Conservation (phyloP, 1,284 basidiomycete species). For the Leucoagaricus sp. region DNA sequence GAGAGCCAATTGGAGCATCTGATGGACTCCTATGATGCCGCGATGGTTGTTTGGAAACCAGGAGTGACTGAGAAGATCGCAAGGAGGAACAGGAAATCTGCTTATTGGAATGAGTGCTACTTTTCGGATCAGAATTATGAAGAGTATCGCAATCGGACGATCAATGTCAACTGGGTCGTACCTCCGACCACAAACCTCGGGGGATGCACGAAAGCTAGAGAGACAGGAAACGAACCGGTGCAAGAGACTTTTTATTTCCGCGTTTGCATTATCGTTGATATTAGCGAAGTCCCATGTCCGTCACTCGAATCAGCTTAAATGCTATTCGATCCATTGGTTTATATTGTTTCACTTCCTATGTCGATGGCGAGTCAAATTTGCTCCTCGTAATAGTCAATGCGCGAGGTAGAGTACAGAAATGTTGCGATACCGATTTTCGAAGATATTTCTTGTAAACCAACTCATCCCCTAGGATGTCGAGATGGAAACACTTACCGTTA, state of each 20-base stretch:
- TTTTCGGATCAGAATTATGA: not conserved
- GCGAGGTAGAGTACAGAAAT: no score
- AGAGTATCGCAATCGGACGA: not conserved
- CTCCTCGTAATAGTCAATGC: no score
- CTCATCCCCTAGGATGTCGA: no score
- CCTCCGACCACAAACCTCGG: not conserved
- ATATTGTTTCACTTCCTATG: no score
- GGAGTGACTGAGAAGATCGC: not conserved
- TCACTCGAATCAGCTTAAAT: not conserved
- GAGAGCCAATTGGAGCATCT: not conserved
- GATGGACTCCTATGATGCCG: not conserved
- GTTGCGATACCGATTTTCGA: no score
- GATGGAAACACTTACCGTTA: no score
- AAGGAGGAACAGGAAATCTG: no score
- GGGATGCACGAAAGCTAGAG: not conserved
- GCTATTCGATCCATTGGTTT: no score
- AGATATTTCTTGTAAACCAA: no score
- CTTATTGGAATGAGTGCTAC: not conserved
- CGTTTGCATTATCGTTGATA: constrained; percentile 3
- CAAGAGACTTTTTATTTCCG: constrained; percentile 2
- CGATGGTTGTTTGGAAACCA: not conserved
- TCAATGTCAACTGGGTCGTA: constrained; percentile 1
- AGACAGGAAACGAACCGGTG: not conserved
- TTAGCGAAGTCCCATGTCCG: not conserved
- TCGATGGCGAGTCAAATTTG: no score